Percentiles rank a stretch among this genome's conserved stretches.
Conservation (phyloP, 2,329 filamentous ascomycete species). For the Metarhizium album region DNA sequence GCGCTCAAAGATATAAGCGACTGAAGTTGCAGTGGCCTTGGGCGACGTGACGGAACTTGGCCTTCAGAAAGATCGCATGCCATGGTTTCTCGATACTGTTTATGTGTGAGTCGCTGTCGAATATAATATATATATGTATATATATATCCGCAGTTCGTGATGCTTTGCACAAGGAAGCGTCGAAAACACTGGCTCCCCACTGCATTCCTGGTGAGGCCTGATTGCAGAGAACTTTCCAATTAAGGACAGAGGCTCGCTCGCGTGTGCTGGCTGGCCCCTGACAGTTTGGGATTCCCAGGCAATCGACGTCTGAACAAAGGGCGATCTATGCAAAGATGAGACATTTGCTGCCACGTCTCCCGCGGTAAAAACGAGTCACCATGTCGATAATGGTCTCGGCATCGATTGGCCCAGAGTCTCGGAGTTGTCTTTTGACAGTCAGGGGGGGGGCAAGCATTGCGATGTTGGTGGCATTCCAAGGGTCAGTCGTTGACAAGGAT, state of each 20-base stretch:
- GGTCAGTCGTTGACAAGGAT: background rate
- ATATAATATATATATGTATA: too few relatives aligned
- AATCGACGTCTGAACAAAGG: conserved; percentile 3
- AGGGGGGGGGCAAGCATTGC: background rate
- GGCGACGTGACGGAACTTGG: too few relatives aligned
- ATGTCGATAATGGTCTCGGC: background rate
- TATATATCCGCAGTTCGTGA: too few relatives aligned
- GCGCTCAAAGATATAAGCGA: too few relatives aligned
- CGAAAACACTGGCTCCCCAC: too few relatives aligned
- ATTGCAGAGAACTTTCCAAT: background rate
- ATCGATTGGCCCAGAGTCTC: background rate
- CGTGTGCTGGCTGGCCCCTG: background rate
- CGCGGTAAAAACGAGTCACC: conserved; percentile 2
- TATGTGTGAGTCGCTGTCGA: too few relatives aligned
- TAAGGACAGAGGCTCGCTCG: too few relatives aligned
- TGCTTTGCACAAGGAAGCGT: too few relatives aligned
- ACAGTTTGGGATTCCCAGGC: background rate
- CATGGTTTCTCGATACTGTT: too few relatives aligned
- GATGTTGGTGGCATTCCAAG: background rate
- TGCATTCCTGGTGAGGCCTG: too few relatives aligned
- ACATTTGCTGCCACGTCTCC: conserved; percentile 1
- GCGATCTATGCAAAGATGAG: conserved; percentile 3
- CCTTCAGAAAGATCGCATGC: too few relatives aligned
- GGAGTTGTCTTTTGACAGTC: background rate
- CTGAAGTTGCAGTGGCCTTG: too few relatives aligned